phyloP scores from a whole-genome alignment of 192 early-diverging fungal species.

The Rhizophagus sp. region DNA sequence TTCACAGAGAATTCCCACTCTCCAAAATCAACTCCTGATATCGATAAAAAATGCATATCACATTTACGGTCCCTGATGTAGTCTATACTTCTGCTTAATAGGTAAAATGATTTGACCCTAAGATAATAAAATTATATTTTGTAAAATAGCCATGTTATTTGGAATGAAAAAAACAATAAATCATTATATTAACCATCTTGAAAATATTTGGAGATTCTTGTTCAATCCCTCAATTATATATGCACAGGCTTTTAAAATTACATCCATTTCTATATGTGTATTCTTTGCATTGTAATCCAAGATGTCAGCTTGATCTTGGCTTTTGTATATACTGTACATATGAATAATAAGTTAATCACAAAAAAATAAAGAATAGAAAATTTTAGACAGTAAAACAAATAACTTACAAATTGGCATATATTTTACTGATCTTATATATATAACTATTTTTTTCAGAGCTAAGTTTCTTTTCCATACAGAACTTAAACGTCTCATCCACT shows the following conservation, averaged over 20 bases:
- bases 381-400: conserved; percentile 14
- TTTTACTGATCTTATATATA: conserved; percentile 25
- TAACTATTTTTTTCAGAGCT: neutral
- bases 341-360: neutral
- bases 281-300: neutral
- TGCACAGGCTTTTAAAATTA: neutral
- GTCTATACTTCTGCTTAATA: conserved; percentile 6
- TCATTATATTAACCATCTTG: no score
- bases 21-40: conserved; percentile 11
- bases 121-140: neutral
- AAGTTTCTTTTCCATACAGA: no score
- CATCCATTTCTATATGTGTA: conserved; percentile 31
- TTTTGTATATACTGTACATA: neutral
- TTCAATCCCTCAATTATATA: no score
- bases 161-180: no score
- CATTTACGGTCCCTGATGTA: conserved; percentile 26
- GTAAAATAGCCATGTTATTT: no score
- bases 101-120: conserved; percentile 28
- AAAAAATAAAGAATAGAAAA: neutral
- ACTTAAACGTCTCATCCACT: no score
- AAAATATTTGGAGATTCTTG: no score
- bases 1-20: conserved; percentile 24
- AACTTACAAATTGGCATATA: conserved; percentile 30
- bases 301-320: neutral
- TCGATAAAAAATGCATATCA: conserved; percentile 28